phyloP scores from a whole-genome alignment of 768 basidiomycete genomes.

The Pleurotus salmoneostramineus region DNA sequence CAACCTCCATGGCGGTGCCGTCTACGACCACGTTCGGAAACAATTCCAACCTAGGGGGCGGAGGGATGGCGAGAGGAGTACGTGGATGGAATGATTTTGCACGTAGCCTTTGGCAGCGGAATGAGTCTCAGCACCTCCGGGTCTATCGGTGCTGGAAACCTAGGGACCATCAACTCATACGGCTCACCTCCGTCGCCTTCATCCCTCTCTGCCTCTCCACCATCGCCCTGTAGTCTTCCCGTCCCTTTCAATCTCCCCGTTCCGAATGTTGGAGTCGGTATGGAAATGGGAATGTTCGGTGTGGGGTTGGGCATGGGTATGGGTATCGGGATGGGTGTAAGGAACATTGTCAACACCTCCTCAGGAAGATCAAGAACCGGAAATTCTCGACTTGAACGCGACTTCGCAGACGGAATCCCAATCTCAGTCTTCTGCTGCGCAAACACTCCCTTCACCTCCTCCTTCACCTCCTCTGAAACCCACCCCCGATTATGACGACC shows the following conservation, averaged over 20 bases:
- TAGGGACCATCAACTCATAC: too few relatives aligned
- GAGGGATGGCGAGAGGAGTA: neutral
- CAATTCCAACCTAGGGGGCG: neutral
- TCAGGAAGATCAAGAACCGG: constrained; percentile 52
- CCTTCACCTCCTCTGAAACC: neutral
- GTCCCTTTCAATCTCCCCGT: neutral
- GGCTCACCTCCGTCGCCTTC: too few relatives aligned
- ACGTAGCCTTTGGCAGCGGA: too few relatives aligned
- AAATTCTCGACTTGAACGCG: constrained; percentile 83
- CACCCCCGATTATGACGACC: constrained; percentile 28
- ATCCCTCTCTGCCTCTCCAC: neutral
- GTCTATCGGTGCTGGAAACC: too few relatives aligned
- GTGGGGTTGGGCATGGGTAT: constrained; percentile 4
- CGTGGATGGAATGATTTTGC: neutral
- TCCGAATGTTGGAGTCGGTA: neutral
- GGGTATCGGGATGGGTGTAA: constrained; percentile 7
- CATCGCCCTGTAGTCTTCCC: too few relatives aligned
- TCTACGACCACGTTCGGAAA: neutral
- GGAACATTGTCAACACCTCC: constrained; percentile 9
- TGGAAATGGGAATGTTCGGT: constrained; percentile 4
- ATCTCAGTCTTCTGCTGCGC: constrained; percentile 4
- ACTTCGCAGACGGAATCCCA: constrained; percentile 4
- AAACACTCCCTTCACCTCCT: constrained; percentile 17
- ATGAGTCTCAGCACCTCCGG: too few relatives aligned
- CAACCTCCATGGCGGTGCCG: neutral